These are phyloP conservation scores for Alloascoidea africana DNA, from an alignment of 805 yeast genomes.

Conservation along the genomic window DNA sequence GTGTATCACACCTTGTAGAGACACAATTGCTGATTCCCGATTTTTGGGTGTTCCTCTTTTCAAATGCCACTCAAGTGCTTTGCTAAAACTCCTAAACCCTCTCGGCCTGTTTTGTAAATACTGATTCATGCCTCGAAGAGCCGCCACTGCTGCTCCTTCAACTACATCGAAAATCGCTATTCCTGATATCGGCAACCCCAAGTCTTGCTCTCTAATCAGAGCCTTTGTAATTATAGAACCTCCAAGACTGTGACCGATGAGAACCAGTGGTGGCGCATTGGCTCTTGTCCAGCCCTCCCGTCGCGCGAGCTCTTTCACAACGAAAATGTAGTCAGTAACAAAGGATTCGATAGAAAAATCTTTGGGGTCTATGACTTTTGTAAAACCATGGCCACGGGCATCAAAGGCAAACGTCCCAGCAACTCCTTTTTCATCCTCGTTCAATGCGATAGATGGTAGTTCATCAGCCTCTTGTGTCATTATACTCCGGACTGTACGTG, in stretches of 20 bases:
- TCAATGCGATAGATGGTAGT: slow-evolving; percentile 7
- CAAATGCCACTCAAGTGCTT: slow-evolving; percentile 80
- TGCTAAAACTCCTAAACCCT: slow-evolving; percentile 31
- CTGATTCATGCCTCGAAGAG: slow-evolving; percentile 51
- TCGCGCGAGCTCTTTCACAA: slow-evolving; percentile 22
- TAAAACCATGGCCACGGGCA: slow-evolving; percentile 72
- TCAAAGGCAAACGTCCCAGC: slow-evolving; percentile 67
- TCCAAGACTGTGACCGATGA: slow-evolving; percentile 88
- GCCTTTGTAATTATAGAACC: slow-evolving; percentile 66
- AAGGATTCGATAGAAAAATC: slow-evolving; percentile 35
- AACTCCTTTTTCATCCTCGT: slow-evolving; percentile 15
- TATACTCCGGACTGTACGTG: slow-evolving; percentile 18
- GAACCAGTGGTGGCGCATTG: slow-evolving; percentile 26
- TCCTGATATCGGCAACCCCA: slow-evolving; percentile 25
- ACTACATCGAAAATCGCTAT: slow-evolving; percentile 79
- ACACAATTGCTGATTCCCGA: slow-evolving; percentile 45
- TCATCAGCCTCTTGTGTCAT: slow-evolving; percentile 8
- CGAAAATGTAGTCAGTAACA: slow-evolving; percentile 37
- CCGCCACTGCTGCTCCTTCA: slow-evolving; percentile 76
- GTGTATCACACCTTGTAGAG: slow-evolving; percentile 60
- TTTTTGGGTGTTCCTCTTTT: slow-evolving; percentile 36
- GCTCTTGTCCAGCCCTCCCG: slow-evolving; percentile 7
- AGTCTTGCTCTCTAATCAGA: slow-evolving; percentile 13
- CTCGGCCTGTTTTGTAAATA: slow-evolving; percentile 55
- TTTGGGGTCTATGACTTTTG: slow-evolving; percentile 16